A percentile compares a stretch with the other conserved stretches of the same genome.
Evolutionary conservation across 805 yeast genomes (phyloP).

Genomic region (Ascoidea tarda): DNA sequence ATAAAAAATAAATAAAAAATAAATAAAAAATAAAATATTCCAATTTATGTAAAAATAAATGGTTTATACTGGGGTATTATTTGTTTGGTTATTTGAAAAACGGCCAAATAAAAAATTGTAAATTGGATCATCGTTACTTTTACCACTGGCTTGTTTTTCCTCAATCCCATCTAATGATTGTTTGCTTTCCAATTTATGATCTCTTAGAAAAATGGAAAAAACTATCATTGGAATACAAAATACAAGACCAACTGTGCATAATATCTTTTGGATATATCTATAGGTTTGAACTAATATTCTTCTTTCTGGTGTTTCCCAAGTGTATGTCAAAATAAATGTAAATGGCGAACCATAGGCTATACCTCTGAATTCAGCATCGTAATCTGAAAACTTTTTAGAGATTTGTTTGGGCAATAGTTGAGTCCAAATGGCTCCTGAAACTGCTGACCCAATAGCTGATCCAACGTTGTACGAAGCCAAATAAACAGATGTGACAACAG

Average conservation of each 20-base stretch:
- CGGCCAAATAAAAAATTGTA: too few species aligned
- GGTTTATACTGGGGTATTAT: too few species aligned
- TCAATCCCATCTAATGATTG: slow-evolving; percentile 6
- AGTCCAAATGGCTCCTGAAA: slow-evolving; percentile 65
- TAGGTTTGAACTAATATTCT: slow-evolving; percentile 38
- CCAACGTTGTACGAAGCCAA: slow-evolving; percentile 49
- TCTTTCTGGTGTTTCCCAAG: slow-evolving; percentile 50
- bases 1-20: too few species aligned
- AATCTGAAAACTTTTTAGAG: slow-evolving; percentile 11
- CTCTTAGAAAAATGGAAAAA: slow-evolving; percentile 34
- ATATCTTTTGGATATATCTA: slow-evolving; percentile 36
- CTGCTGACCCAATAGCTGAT: slow-evolving; percentile 44
- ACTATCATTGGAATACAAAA: slow-evolving; percentile 39
- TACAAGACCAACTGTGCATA: slow-evolving; percentile 38
- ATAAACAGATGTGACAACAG: slow-evolving; percentile 42
- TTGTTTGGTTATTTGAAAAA: too few species aligned
- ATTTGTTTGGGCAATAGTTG: slow-evolving; percentile 37
- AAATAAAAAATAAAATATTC: too few species aligned
- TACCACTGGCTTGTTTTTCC: neutral
- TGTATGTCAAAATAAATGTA: slow-evolving; percentile 27
- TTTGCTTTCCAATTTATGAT: slow-evolving; percentile 26
- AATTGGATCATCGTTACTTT: too few species aligned
- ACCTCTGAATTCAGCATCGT: slow-evolving; percentile 17
- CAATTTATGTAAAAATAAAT: too few species aligned
- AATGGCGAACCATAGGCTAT: slow-evolving; percentile 37